phyloP scores from a whole-genome alignment of 306 rosid genomes.

The Gillenia trifoliata region DNA sequence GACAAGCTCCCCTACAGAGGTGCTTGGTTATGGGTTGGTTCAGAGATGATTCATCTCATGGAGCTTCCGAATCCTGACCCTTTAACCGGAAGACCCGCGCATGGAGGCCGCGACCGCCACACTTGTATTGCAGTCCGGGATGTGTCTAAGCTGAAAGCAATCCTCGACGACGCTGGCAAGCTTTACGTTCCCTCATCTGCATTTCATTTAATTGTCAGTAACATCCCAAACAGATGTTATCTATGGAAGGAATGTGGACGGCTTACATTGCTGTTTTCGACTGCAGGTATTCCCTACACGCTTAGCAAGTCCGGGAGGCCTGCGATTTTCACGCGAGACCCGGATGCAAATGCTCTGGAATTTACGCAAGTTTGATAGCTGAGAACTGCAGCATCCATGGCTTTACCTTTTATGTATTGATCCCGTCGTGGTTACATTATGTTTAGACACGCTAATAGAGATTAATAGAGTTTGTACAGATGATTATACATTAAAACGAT shows the following conservation, averaged over 20 bases:
- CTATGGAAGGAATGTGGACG: not conserved
- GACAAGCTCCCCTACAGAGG: conserved; percentile 95
- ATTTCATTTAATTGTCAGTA: not conserved
- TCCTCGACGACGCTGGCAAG: conserved; percentile 77
- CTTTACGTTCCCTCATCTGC: conserved; percentile 7
- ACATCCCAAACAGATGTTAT: not conserved
- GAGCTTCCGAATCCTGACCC: conserved; percentile 99
- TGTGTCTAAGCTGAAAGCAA: conserved; percentile 73
- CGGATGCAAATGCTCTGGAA: conserved; percentile 89
- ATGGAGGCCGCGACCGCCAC: conserved; percentile 94
- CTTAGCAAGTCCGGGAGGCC: conserved; percentile 97
- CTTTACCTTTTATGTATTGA: not conserved
- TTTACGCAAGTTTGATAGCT: conserved; percentile 71
- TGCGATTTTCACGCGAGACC: conserved; percentile 87
- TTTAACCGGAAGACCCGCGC: conserved; percentile 75
- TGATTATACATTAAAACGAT: conserved; percentile 13
- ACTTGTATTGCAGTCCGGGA: conserved; percentile 72
- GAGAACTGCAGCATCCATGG: conserved; percentile 15
- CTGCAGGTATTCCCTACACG: conserved; percentile 76
- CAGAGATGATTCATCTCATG: conserved; percentile 96
- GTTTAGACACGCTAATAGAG: conserved; percentile 2
- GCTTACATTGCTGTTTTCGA: not conserved
- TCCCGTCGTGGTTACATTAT: conserved; percentile 2
- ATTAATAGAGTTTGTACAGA: conserved; percentile 15
- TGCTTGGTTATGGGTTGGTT: conserved; percentile 98